Percentiles rank a stretch among this genome's conserved stretches.
These are phyloP conservation scores for Aspergillus brunneoviolaceus DNA, from an alignment of 2,329 filamentous ascomycete genomes.

Conservation along the genomic window DNA sequence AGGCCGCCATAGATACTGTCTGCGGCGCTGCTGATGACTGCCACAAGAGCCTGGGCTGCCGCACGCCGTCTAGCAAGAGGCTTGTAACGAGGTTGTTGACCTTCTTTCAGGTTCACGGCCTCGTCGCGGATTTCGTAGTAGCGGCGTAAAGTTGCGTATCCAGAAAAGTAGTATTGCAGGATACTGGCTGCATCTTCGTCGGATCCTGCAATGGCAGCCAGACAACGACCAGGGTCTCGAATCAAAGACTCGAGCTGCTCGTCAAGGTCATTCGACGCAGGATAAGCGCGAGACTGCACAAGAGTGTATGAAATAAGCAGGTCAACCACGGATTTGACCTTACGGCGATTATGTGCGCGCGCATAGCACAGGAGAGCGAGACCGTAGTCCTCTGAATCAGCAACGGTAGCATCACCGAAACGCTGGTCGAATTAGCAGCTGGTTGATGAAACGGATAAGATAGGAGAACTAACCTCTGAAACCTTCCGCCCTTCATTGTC, in stretches of 20 bases:
- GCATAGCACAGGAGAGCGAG: slow-evolving; percentile 89
- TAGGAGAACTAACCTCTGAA: slow-evolving; percentile 65
- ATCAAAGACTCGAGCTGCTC: slow-evolving; percentile 68
- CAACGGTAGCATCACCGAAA: slow-evolving; percentile 75
- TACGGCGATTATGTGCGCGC: slow-evolving; percentile 72
- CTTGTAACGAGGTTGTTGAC: slow-evolving; percentile 45
- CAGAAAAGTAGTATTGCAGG: slow-evolving; percentile 80
- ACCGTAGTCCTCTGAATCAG: slow-evolving; percentile 74
- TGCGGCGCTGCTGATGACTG: slow-evolving; percentile 81
- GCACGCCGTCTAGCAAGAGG: slow-evolving; percentile 64
- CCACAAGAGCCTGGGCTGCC: slow-evolving; percentile 71
- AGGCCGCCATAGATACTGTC: slow-evolving; percentile 90
- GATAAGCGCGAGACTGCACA: slow-evolving; percentile 79
- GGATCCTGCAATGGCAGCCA: slow-evolving; percentile 69
- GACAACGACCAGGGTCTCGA: slow-evolving; percentile 66
- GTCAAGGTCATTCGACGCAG: slow-evolving; percentile 70
- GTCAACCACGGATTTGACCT: slow-evolving; percentile 82
- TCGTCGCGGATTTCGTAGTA: slow-evolving; percentile 89
- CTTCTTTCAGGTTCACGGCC: slow-evolving; percentile 43
- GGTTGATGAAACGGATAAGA: too few relatives aligned
- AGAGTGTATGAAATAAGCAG: slow-evolving; percentile 84
- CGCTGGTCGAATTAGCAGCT: slow-evolving; percentile 53
- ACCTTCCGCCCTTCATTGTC: slow-evolving; percentile 74
- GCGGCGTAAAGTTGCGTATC: slow-evolving; percentile 84
- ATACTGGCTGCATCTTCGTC: slow-evolving; percentile 81